A percentile compares a stretch with the other conserved stretches of the same genome.
Conservation (phyloP, 495 filamentous ascomycete species). For the Neurospora sp. region DNA sequence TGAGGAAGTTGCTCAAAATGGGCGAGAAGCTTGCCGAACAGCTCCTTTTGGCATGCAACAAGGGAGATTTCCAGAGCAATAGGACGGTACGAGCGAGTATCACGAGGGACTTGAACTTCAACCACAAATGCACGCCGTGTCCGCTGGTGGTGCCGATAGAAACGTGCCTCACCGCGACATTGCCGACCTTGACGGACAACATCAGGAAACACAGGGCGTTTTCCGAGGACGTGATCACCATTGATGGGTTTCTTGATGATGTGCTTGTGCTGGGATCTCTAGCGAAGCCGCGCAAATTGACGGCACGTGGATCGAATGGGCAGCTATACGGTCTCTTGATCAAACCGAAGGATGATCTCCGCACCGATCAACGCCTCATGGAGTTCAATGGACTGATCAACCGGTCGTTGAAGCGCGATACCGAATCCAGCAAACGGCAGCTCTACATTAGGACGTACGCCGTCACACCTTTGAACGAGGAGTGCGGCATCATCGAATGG, state of each 20-base stretch:
- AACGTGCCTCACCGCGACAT: conserved; percentile 65
- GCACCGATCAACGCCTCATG: conserved; percentile 96
- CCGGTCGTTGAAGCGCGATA: conserved; percentile 78
- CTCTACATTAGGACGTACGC: conserved; percentile 90
- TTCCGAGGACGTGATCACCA: conserved; percentile 46
- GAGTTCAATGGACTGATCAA: conserved; percentile 99
- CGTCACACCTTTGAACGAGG: conserved; percentile 93
- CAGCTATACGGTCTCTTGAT: conserved; percentile 79
- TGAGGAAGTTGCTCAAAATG: conserved; percentile 62
- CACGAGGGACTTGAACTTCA: conserved; percentile 68
- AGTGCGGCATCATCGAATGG: conserved; percentile 97
- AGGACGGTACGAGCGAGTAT: conserved; percentile 56
- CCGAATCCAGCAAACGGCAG: conserved; percentile 74
- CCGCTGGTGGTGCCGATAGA: conserved; percentile 82
- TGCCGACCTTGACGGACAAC: conserved; percentile 65
- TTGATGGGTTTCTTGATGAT: conserved; percentile 64
- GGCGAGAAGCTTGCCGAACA: conserved; percentile 79
- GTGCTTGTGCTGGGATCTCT: conserved; percentile 85
- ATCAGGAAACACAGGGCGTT: conserved; percentile 74
- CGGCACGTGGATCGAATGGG: conserved; percentile 79
- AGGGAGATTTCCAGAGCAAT: conserved; percentile 59
- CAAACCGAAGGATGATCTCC: conserved; percentile 95
- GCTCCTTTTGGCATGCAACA: conserved; percentile 69
- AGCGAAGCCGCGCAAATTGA: conserved; percentile 85
- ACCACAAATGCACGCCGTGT: conserved; percentile 71